Evolutionary conservation across 495 filamentous ascomycete genomes (phyloP).

Genomic region (Daldinia bambusicola): DNA sequence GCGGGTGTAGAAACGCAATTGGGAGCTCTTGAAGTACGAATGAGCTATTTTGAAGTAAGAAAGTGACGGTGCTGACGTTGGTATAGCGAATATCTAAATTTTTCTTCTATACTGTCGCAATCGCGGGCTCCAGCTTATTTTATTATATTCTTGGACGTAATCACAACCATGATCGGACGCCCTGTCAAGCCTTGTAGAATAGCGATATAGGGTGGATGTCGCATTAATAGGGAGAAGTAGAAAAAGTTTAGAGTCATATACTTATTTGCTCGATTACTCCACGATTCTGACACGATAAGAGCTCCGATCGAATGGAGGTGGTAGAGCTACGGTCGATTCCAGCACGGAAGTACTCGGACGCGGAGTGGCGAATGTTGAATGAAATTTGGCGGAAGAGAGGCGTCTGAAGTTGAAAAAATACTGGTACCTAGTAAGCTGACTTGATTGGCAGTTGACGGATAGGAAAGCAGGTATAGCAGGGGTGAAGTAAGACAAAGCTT

Average conservation of each 20-base stretch:
- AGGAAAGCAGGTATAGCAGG: not conserved
- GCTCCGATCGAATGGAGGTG: not conserved
- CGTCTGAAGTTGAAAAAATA: not conserved
- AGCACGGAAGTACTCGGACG: not conserved
- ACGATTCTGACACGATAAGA: not conserved
- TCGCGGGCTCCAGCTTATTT: not conserved
- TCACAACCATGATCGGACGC: slow-evolving; percentile 32
- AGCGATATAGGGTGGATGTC: slow-evolving; percentile 18
- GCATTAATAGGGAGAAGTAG: slow-evolving; percentile 37
- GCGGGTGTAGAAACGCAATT: slow-evolving; percentile 2
- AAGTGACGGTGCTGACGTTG: not conserved
- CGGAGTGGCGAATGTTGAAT: slow-evolving; percentile 1
- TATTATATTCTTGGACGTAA: slow-evolving; percentile 29
- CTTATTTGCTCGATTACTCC: slow-evolving; percentile 11
- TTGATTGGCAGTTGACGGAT: not conserved
- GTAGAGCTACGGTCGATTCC: not conserved
- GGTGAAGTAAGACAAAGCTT: not conserved
- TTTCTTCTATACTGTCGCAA: not conserved
- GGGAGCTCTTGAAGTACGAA: not conserved
- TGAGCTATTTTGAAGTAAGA: not conserved
- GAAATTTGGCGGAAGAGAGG: not conserved
- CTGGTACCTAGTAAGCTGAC: not conserved
- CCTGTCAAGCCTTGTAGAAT: not conserved
- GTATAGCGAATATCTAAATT: not conserved
- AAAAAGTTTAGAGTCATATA: slow-evolving; percentile 37